Evolutionary conservation across 345 rosid genomes (phyloP), one percentile per base, ranked within the genome.

Genomic region (Stellera chamaejasme): DNA sequence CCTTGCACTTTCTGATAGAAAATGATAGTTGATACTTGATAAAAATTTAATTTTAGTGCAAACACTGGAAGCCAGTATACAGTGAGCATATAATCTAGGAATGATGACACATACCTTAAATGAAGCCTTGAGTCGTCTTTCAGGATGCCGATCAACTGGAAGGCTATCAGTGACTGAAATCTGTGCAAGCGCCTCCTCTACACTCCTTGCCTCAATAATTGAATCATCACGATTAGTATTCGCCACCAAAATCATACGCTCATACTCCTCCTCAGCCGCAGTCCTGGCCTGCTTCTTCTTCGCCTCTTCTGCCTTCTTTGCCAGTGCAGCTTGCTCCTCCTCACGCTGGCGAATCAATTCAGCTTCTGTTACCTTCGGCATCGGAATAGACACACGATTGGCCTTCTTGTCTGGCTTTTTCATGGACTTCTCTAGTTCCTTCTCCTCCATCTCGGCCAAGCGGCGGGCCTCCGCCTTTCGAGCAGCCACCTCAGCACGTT

Each of bases 181-280:
- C 66, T 66, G 78, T 19, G 84, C 96, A 27, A 93, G 62, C 2
- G 99, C 99, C 58, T 93, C 97, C 72, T 83, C 95, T 47, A 93
- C 96, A 23, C 66, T 75, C 60, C 85, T 83, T 0, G 99, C 99
- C 58, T 93, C 99, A 2, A 93, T 77, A 15, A 87, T 23, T 2
- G 86, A 84, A 56, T 93, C 95, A 45, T 89, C 99, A 13, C 99
- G 74, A 61, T 93, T 93, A 16, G 91, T 89, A 57, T 93, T 93
- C 42, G 81, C 49, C 54, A 89, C 94, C 58, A 73, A 48, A 45
- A 93, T 84, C 82, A 81, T 80, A 75, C 73, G 76, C 69, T 93
- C 99, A 57, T 89, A 93, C 77, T 93, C 99, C 63, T 89, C 96
- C 67, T 78, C 94, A n/a, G 43, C 96, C 28, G 90, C 91, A 48